Evolutionary conservation across 768 basidiomycete genomes (phyloP).

Genomic region (Amanita muscaria): DNA sequence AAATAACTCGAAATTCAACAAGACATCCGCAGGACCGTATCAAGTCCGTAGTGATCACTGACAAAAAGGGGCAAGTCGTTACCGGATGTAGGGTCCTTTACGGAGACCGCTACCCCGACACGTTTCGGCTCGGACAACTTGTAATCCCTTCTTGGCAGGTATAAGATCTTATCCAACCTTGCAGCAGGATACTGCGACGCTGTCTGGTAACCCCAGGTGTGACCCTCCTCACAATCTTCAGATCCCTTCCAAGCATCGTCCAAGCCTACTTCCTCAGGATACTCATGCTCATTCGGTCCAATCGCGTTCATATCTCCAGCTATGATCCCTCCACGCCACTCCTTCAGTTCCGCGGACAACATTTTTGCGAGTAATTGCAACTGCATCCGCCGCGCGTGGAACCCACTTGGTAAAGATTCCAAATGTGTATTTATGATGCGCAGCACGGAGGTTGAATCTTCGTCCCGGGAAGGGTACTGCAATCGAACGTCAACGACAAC

Average conservation of each 20-base stretch:
- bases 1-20: conserved; percentile 16
- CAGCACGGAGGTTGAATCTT: conserved; percentile 34
- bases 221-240: conserved; percentile 34
- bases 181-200: conserved; percentile 35
- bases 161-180: conserved; percentile 62
- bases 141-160: conserved; percentile 38
- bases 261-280: conserved; percentile 40
- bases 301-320: conserved; percentile 73
- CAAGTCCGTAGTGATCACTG: conserved; percentile 64
- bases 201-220: conserved; percentile 70
- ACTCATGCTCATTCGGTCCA: conserved; percentile 30
- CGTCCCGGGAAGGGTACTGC: conserved; percentile 30
- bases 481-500: conserved; percentile 28
- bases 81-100: conserved; percentile 19
- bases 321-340: conserved; percentile 50
- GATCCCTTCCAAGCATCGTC: conserved; percentile 49
- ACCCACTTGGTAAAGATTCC: conserved; percentile 50
- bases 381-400: conserved; percentile 37
- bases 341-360: conserved; percentile 34
- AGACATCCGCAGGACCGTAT: conserved; percentile 27
- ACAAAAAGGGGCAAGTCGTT: conserved; percentile 32
- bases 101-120: conserved; percentile 49
- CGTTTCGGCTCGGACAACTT: conserved; percentile 43
- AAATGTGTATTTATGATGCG: conserved; percentile 69
- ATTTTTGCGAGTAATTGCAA: conserved; percentile 41